Evolutionary conservation across 2,329 filamentous ascomycete species (phyloP).

Genomic region (Cladophialophora exuberans): DNA sequence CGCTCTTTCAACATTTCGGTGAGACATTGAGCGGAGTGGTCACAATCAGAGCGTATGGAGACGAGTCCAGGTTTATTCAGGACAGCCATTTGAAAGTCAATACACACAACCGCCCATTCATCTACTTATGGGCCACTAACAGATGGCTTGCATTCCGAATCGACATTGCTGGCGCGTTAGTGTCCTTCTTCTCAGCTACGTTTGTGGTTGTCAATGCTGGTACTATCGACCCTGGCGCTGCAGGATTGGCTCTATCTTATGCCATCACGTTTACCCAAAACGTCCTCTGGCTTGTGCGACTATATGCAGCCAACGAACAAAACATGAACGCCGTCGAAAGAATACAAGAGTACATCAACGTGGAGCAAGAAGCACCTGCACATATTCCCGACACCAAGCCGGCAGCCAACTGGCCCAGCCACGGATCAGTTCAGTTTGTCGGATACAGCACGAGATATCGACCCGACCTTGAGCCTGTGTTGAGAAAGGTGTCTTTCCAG

Average conservation of each 20-base stretch:
- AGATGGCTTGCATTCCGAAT: constrained; percentile 94
- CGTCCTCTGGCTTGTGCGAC: constrained; percentile 90
- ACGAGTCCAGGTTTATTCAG: constrained; percentile 88
- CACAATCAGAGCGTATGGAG: constrained; percentile 94
- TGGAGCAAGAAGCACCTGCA: constrained; percentile 86
- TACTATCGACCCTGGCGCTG: constrained; percentile 83
- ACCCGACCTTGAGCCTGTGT: constrained; percentile 80
- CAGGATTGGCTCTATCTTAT: constrained; percentile 91
- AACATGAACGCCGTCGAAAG: constrained; percentile 99
- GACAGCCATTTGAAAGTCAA: constrained; percentile 91
- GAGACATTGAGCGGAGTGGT: constrained; percentile 94
- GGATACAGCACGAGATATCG: constrained; percentile 89
- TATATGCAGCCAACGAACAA: constrained; percentile 95
- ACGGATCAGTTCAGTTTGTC: constrained; percentile 84
- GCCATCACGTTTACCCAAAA: constrained; percentile 97
- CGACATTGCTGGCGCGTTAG: constrained; percentile 85
- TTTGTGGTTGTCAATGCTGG: constrained; percentile 87
- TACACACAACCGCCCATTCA: constrained; percentile 87
- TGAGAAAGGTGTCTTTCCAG: constrained; percentile 82
- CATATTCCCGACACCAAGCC: constrained; percentile 80
- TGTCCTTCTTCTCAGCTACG: constrained; percentile 89
- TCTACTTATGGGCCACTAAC: constrained; percentile 95
- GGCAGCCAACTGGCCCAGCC: constrained; percentile 77
- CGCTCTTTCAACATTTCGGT: constrained; percentile 95
- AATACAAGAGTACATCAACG: constrained; percentile 94